Conservation (phyloP, 2,329 filamentous ascomycete genomes). For the Xylariaceae sp. region DNA sequence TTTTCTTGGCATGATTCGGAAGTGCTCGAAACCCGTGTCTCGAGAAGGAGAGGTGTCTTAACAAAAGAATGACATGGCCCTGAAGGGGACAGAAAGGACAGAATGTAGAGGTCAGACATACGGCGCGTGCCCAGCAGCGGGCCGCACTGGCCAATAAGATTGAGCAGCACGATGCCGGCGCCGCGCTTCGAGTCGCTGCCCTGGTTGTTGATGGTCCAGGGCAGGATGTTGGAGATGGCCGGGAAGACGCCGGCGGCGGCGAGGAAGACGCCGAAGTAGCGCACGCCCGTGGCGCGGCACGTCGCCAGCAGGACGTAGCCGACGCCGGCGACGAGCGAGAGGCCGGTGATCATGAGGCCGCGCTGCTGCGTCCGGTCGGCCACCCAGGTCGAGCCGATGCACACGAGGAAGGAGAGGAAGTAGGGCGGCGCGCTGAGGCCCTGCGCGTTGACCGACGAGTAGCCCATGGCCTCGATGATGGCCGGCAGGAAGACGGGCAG, state of each 20-base stretch:
- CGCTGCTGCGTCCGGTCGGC: constrained; percentile 61
- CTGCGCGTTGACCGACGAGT: constrained; percentile 58
- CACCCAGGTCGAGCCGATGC: constrained; percentile 52
- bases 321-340: constrained; percentile 49
- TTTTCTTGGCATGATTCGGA: too few species aligned
- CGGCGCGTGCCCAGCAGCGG: constrained; percentile 58
- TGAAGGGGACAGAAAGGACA: too few species aligned
- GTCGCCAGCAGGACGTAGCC: constrained; percentile 61
- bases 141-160: constrained; percentile 52
- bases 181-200: constrained; percentile 59
- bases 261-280: constrained; percentile 36
- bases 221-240: constrained; percentile 59
- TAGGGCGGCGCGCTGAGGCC: constrained; percentile 66
- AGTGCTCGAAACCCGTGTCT: too few species aligned
- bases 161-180: constrained; percentile 54
- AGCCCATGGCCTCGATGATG: constrained; percentile 60
- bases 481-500: constrained; percentile 58
- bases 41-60: too few species aligned
- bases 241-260: constrained; percentile 59
- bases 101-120: too few species aligned
- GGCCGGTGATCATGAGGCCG: constrained; percentile 47
- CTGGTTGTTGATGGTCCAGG: constrained; percentile 63
- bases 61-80: too few species aligned
- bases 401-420: constrained; percentile 57
- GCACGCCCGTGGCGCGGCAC: constrained; percentile 30